Base-by-base conservation (phyloP, 1,139 yeast species). In the Diutina pseudorugosa region DNA sequence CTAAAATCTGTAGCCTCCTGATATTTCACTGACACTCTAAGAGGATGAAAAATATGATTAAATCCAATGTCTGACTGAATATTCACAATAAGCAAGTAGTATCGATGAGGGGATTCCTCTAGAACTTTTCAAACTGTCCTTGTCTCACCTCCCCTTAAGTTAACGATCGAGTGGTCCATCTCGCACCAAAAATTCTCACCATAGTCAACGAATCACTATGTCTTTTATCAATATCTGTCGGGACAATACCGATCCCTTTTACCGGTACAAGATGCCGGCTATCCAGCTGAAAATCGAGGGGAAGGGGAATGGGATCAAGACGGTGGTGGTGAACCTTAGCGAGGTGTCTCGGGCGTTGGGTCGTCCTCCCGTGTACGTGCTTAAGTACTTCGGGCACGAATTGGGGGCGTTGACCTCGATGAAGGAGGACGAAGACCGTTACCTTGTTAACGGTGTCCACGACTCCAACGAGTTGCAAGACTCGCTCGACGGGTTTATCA, bases 181-280 rank as follows among this genome's bases (percentile, higher is more conserved):
- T 18, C 20, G 20, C 43, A 14, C 47, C 16, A 27, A 25, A 23
- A 25, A 47, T 19, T 30, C 33, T 33, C 50, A 47, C 41, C 45
- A 44, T 12, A 44, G 16, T 7, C 42, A 16, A 41, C 42, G 19
- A 23, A 16, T 52, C 65, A 68, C 57, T 54, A 89, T 89, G 97
- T 86, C 96, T 56, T 76, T 83, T 64, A 86, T 91, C 66, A 91
- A 93, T 71, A 93, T 93, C 64, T 85, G 96, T 71, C 90, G 99
- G 77, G 97, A 90, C 66, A 93, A 93, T 76, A 84, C 87, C 66
- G 98, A 93, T 75, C 97, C 98, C 52, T 93, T 93, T 71, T 93
- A 94, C 81, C 96, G 98, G 75, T 93, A 93, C 73, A 93, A 93
- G 77, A 93, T 93, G 98, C 98, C 98, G 66, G 85, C 94, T 51